Evolutionary conservation across 108 stramenopile species (phyloP).

Genomic region (Fistulifera pelliculosa): DNA sequence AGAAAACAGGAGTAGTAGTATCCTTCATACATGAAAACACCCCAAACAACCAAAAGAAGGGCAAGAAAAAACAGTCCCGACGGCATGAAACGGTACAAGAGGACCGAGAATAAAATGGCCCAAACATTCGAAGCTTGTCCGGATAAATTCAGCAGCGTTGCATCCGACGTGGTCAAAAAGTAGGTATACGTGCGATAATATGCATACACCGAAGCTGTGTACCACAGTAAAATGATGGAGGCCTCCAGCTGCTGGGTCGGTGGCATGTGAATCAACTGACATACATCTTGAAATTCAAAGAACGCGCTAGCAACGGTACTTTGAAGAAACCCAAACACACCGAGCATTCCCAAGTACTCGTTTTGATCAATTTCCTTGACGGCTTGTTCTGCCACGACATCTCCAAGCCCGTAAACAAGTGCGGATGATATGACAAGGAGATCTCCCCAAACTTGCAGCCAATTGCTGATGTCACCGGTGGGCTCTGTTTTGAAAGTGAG

Average conservation of each 20-base stretch:
- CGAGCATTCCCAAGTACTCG: slow-evolving; percentile 72
- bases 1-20: neutral
- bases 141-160: slow-evolving; percentile 62
- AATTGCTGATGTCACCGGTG: neutral
- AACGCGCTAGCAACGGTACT: slow-evolving; percentile 31
- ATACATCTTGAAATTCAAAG: slow-evolving; percentile 22
- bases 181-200: slow-evolving; percentile 46
- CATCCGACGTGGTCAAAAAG: slow-evolving; percentile 55
- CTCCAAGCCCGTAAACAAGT: slow-evolving; percentile 48
- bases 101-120: slow-evolving; percentile 54
- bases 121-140: slow-evolving; percentile 57
- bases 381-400: slow-evolving; percentile 55
- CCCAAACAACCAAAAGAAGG: slow-evolving; percentile 55
- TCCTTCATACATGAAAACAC: slow-evolving; percentile 82
- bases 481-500: neutral
- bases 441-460: slow-evolving; percentile 34
- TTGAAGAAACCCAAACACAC: slow-evolving; percentile 49
- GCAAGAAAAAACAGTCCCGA: slow-evolving; percentile 72
- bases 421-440: slow-evolving; percentile 46
- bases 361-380: slow-evolving; percentile 46
- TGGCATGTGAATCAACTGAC: slow-evolving; percentile 1
- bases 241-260: slow-evolving; percentile 4
- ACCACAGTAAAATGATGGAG: slow-evolving; percentile 32
- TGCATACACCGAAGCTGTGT: slow-evolving; percentile 18
- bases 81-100: slow-evolving; percentile 30